Evolutionary conservation across 768 basidiomycete species (phyloP), one percentile per base, ranked within the genome.

Genomic region (Piloderma croceum): DNA sequence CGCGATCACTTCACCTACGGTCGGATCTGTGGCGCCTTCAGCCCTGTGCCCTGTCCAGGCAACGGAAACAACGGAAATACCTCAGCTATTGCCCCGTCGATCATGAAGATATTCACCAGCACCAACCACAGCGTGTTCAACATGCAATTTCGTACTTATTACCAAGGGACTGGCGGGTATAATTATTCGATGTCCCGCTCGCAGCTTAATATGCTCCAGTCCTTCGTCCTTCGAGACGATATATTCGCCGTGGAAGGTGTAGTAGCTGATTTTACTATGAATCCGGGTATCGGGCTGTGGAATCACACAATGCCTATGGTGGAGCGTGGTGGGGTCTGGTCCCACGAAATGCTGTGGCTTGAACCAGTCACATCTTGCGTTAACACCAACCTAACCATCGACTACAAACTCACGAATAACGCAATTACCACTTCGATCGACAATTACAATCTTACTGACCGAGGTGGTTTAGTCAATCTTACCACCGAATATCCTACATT

Each of bases 281-380:
- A 40, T 17, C 54, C 54, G 9, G 50, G 49, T 7, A 29, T 51
- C 15, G 50, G 50, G 13, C 36, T 51, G 17, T 48, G 39, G 44
- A 51, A 48, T 31, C 47, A 48, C 39, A 48, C 47, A 3, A 10
- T 51, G 2, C 50, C 50, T 3, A 5, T 18, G 0, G 32, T 42
- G 1, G 21, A 37, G 9, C 7, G 35, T 1, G 54, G 54, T 4
- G 50, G 19, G 4, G 34, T 27, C 4, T 56, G 54, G 54, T 50
- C 50, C 7, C 46, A 53, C 19, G 52, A 56, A 5, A 29, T 56
- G 21, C 36, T 56, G 11, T 56, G 54, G 53, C 41, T 55, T 23
- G 52, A 56, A 35, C 54, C 54, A 6, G 48, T 50, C 11, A 48
- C 54, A 3, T 10, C 35, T n/a, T 56, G 52, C n/a, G 47, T 52